Evolutionary conservation across 495 filamentous ascomycete genomes (phyloP).

Genomic region (Cladorrhinum samala): DNA sequence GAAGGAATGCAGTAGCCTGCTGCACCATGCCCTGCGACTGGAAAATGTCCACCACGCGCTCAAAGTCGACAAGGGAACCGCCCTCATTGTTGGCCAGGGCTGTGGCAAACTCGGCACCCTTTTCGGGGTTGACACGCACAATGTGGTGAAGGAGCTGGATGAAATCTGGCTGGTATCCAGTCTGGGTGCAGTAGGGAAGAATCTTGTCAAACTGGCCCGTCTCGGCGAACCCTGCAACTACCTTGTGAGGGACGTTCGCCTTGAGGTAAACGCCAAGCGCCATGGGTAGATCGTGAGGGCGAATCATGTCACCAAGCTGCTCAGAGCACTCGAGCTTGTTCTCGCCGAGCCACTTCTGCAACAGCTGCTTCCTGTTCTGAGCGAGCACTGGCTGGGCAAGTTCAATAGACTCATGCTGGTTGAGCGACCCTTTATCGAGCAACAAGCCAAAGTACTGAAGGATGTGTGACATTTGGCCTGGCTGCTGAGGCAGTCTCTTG

Average conservation of each 20-base stretch:
- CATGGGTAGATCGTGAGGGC: conserved; percentile 78
- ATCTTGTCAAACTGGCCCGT: conserved; percentile 96
- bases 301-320: conserved; percentile 89
- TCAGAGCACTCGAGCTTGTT: conserved; percentile 94
- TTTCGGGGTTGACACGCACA: conserved; percentile 85
- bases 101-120: conserved; percentile 88
- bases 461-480: conserved; percentile 80
- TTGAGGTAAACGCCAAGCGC: conserved; percentile 81
- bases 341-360: conserved; percentile 97
- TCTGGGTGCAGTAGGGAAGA: conserved; percentile 76
- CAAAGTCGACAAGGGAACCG: conserved; percentile 83
- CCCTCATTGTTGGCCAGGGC: conserved; percentile 78
- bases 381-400: conserved; percentile 85
- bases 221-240: conserved; percentile 89
- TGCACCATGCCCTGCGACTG: conserved; percentile 96
- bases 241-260: conserved; percentile 83
- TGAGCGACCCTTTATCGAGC: conserved; percentile 87
- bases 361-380: conserved; percentile 88
- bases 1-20: conserved; percentile 91
- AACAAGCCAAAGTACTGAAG: conserved; percentile 98
- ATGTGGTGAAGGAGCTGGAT: conserved; percentile 86
- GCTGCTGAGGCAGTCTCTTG: conserved; percentile 71
- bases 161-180: conserved; percentile 86
- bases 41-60: conserved; percentile 96
- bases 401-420: conserved; percentile 89